These are phyloP conservation scores for Chalciporus sphaerocephalus DNA, from an alignment of 768 basidiomycete genomes.

Conservation along the genomic window DNA sequence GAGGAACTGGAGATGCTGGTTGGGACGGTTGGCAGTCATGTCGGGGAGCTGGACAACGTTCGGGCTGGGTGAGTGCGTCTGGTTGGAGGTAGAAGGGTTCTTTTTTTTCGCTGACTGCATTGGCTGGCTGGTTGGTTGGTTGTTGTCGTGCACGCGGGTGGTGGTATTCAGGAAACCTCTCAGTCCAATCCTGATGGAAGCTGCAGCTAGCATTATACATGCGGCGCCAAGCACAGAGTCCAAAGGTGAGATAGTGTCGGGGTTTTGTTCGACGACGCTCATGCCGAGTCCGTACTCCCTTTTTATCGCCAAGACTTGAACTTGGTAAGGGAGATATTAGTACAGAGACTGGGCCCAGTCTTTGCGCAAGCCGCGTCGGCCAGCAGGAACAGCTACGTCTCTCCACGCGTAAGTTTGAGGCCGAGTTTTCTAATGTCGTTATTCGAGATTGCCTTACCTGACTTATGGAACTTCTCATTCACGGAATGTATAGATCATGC, in stretches of 20 bases:
- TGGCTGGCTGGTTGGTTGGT: constrained; percentile 2
- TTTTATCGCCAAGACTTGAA: constrained; percentile 55
- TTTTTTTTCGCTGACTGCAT: background rate
- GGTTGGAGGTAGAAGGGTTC: background rate
- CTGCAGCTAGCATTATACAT: constrained; percentile 63
- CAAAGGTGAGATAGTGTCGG: constrained; percentile 43
- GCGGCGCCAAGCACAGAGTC: constrained; percentile 53
- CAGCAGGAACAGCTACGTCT: constrained; percentile 52
- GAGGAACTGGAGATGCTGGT: constrained; percentile 65
- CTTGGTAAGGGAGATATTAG: constrained; percentile 49
- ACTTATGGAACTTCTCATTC: background rate
- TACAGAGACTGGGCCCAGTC: constrained; percentile 52
- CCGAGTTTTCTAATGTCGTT: too few species aligned
- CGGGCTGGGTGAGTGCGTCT: constrained; percentile 31
- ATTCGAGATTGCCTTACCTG: constrained; percentile 1
- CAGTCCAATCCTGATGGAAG: constrained; percentile 57
- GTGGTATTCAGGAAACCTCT: constrained; percentile 33
- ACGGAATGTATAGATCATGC: constrained; percentile 42
- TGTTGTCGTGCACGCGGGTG: background rate
- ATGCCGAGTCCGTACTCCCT: background rate
- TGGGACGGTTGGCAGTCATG: constrained; percentile 55
- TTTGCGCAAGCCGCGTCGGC: constrained; percentile 50
- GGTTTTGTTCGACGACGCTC: background rate
- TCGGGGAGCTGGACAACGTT: constrained; percentile 48
- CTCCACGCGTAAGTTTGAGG: constrained; percentile 48